phyloP scores from a whole-genome alignment of 495 filamentous ascomycete genomes.

The Pyronema domesticum region DNA sequence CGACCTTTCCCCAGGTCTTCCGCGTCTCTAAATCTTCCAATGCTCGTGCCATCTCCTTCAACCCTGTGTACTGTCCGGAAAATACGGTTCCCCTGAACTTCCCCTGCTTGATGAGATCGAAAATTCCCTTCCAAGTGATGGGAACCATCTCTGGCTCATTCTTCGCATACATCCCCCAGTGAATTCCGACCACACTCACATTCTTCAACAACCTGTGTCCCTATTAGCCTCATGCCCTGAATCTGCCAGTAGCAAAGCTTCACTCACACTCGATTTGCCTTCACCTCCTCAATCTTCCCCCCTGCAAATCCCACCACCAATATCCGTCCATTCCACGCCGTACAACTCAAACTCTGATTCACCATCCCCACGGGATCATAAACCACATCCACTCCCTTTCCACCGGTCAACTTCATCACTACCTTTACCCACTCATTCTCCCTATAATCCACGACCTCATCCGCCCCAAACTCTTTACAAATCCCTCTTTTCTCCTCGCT shows the following conservation, averaged over 20 bases:
- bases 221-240: not conserved
- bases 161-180: constrained; percentile 73
- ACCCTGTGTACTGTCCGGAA: constrained; percentile 56
- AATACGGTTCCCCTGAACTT: constrained; percentile 73
- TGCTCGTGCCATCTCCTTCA: constrained; percentile 63
- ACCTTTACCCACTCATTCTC: constrained; percentile 53
- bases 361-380: constrained; percentile 84
- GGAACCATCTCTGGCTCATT: constrained; percentile 54
- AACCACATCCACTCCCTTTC: constrained; percentile 68
- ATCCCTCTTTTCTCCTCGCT: constrained; percentile 60
- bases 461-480: constrained; percentile 63
- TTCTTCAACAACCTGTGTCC: constrained; percentile 55
- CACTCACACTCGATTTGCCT: constrained; percentile 56
- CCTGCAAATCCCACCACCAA: constrained; percentile 83
- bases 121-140: constrained; percentile 65
- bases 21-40: constrained; percentile 57
- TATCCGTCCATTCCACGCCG: constrained; percentile 75
- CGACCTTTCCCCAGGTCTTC: constrained; percentile 91
- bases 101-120: constrained; percentile 53
- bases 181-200: constrained; percentile 71
- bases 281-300: constrained; percentile 76
- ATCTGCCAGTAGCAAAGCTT: not conserved
- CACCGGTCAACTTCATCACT: constrained; percentile 55
- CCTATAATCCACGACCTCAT: constrained; percentile 62
- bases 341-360: constrained; percentile 66